Evolutionary conservation across 176 grass and related monocot species (phyloP).

Genomic region (Juncus effusus): DNA sequence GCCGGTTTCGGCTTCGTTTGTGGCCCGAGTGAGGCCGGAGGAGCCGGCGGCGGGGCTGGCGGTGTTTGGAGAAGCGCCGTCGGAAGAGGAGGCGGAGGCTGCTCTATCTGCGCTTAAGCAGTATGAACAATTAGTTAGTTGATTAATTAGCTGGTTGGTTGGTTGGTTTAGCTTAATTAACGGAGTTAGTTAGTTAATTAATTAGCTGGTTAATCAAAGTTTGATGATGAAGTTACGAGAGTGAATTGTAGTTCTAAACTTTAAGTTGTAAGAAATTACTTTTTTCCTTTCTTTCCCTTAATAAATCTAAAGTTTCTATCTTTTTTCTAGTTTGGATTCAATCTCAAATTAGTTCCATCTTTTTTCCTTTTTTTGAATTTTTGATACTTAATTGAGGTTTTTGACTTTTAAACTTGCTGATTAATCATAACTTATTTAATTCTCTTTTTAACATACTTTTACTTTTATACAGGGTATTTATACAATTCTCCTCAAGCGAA

Average conservation of each 20-base stretch:
- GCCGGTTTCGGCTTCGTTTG: constrained; percentile 18
- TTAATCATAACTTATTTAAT: background rate
- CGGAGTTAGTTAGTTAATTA: too few species aligned
- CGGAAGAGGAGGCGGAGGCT: constrained; percentile 10
- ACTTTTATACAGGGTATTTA: constrained; percentile 12
- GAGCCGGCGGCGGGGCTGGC: background rate
- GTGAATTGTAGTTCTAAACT: background rate
- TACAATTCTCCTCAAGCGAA: background rate
- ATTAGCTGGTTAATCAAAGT: too few species aligned
- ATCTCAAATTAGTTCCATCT: background rate
- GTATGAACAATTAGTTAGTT: constrained; percentile 7
- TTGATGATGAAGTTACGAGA: too few species aligned
- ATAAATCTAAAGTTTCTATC: too few species aligned
- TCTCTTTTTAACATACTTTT: background rate
- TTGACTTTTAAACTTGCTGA: background rate
- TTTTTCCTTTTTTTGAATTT: background rate
- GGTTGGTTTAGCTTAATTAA: too few species aligned
- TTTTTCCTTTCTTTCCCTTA: too few species aligned
- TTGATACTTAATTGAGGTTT: background rate
- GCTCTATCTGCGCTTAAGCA: constrained; percentile 10
- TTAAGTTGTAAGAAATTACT: background rate
- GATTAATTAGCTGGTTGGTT: too few species aligned
- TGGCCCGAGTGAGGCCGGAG: background rate
- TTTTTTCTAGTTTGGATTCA: too few species aligned
- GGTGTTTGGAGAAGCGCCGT: constrained; percentile 17